Percentiles rank a stretch among this genome's conserved stretches.
Evolutionary conservation across 257 asterid genomes (phyloP).

Genomic region (Solanum paucissectum): DNA sequence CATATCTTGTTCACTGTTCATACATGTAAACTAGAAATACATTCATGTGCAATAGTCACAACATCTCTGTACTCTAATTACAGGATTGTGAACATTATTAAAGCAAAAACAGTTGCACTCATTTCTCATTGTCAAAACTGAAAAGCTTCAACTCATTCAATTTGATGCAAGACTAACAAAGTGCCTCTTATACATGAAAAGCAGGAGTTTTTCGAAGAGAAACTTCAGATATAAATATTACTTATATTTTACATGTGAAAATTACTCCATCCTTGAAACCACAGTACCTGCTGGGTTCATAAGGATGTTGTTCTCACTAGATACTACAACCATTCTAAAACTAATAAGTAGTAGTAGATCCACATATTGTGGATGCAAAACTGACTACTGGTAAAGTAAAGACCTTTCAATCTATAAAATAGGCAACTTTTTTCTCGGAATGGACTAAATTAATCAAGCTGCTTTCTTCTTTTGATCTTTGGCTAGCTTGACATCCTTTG

Average conservation of each 20-base stretch:
- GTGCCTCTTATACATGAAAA: background rate
- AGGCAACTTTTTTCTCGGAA: background rate
- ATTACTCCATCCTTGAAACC: background rate
- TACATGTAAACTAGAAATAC: background rate
- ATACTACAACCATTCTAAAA: background rate
- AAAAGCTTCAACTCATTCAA: background rate
- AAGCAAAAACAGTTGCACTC: background rate
- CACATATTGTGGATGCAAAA: background rate
- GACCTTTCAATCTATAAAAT: background rate
- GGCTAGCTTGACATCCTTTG: conserved; percentile 62
- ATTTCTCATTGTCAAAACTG: background rate
- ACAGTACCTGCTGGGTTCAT: background rate
- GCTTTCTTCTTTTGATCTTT: conserved; percentile 56
- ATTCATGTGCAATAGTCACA: background rate
- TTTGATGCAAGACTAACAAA: background rate
- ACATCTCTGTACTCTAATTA: background rate
- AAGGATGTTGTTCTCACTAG: background rate
- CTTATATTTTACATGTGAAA: background rate
- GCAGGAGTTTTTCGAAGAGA: background rate
- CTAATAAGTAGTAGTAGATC: background rate
- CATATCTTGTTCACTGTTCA: background rate
- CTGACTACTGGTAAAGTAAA: background rate
- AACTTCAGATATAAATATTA: background rate
- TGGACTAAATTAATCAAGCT: conserved; percentile 8
- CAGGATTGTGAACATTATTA: background rate